These are phyloP conservation scores for Penicillium coffeae DNA, from an alignment of 495 filamentous ascomycete genomes.

Conservation along the genomic window DNA sequence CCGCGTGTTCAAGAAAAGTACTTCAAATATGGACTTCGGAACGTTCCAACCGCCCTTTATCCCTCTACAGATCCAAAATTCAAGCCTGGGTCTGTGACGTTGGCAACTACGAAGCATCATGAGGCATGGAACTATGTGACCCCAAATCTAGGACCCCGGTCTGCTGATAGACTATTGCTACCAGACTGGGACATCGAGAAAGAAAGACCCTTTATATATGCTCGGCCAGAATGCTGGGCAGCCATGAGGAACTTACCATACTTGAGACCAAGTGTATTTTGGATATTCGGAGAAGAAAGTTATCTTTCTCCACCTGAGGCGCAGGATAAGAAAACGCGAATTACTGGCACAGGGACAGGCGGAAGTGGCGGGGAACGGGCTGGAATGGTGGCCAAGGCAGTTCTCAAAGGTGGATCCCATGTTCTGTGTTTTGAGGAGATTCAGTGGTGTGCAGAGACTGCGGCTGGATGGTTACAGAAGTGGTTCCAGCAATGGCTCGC, in stretches of 20 bases:
- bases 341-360: conserved; percentile 61
- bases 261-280: conserved; percentile 62
- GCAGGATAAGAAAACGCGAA: conserved; percentile 54
- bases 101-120: conserved; percentile 46
- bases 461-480: conserved; percentile 12
- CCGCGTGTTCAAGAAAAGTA: not conserved
- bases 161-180: conserved; percentile 50
- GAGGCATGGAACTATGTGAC: conserved; percentile 39
- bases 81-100: conserved; percentile 28
- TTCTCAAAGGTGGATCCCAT: conserved; percentile 59
- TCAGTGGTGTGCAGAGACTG: conserved; percentile 34
- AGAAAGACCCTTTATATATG: conserved; percentile 8
- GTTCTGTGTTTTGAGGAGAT: conserved; percentile 67
- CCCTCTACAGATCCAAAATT: not conserved
- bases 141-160: conserved; percentile 17
- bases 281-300: conserved; percentile 60
- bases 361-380: conserved; percentile 63
- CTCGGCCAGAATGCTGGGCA: conserved; percentile 29
- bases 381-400: too few species aligned
- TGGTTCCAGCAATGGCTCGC: conserved; percentile 15
- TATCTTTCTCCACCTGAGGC: conserved; percentile 44
- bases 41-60: conserved; percentile 27
- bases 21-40: conserved; percentile 1
- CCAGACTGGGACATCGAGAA: conserved; percentile 37
- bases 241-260: conserved; percentile 51